phyloP scores from a whole-genome alignment of 148 eudicot species.

The Rhododendron williamsianum region DNA sequence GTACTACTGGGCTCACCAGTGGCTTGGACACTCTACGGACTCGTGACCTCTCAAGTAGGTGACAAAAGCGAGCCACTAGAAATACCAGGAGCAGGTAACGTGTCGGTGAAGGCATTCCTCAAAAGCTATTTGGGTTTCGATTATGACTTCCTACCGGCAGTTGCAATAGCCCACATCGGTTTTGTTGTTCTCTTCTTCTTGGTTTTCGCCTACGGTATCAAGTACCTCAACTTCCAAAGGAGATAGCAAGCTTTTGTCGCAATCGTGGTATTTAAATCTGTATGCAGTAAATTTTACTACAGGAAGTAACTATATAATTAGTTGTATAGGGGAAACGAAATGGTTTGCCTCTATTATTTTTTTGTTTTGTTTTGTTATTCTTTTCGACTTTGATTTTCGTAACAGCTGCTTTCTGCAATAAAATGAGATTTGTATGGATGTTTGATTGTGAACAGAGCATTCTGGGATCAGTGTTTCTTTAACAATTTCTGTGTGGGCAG shows the following conservation, averaged over 20 bases:
- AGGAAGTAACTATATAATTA: neutral
- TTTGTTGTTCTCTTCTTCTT: conserved; percentile 31
- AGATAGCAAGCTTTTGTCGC: conserved; percentile 15
- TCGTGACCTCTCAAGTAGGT: conserved; percentile 39
- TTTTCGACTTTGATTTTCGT: neutral
- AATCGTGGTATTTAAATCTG: neutral
- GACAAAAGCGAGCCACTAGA: conserved; percentile 7
- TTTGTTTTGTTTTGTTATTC: neutral
- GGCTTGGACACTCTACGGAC: conserved; percentile 46
- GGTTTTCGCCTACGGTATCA: conserved; percentile 33
- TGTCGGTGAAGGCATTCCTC: conserved; percentile 21
- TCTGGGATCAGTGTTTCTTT: neutral
- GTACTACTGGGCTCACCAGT: conserved; percentile 52
- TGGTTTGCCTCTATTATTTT: neutral
- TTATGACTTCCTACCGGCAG: conserved; percentile 34
- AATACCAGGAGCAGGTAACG: conserved; percentile 16
- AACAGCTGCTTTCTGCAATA: neutral
- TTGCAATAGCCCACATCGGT: conserved; percentile 23
- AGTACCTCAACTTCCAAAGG: conserved; percentile 41
- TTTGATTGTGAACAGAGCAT: neutral
- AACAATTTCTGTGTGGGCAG: neutral
- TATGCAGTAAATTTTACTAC: neutral
- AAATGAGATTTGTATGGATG: neutral
- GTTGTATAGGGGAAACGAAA: neutral
- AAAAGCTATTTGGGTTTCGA: conserved; percentile 19